Evolutionary conservation across 768 basidiomycete genomes (phyloP).

Genomic region (Tremella mesenterica): DNA sequence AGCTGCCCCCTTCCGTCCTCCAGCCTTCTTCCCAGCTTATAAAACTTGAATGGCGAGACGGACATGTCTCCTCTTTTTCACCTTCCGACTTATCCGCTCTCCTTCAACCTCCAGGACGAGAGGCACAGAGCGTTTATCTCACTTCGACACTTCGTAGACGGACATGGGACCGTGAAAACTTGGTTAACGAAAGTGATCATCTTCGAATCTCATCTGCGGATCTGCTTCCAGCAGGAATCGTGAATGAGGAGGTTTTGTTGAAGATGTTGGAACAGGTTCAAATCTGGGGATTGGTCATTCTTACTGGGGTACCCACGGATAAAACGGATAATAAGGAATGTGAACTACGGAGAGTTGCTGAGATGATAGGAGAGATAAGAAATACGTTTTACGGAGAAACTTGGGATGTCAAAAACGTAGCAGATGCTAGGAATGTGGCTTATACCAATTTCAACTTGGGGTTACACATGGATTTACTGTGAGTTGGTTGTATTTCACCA

Average conservation of each 20-base stretch:
- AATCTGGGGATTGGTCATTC: conserved; percentile 64
- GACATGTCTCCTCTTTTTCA: conserved; percentile 3
- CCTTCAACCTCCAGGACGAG: neutral
- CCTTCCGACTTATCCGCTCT: conserved; percentile 54
- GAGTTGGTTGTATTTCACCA: no score
- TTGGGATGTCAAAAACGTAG: conserved; percentile 76
- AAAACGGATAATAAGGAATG: conserved; percentile 57
- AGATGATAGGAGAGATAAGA: conserved; percentile 64
- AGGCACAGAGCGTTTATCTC: conserved; percentile 34
- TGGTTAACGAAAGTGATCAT: conserved; percentile 45
- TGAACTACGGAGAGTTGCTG: conserved; percentile 60
- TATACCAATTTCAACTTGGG: conserved; percentile 86
- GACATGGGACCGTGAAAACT: conserved; percentile 49
- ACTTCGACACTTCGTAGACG: conserved; percentile 48
- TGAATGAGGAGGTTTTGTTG: conserved; percentile 48
- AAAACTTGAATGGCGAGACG: conserved; percentile 3
- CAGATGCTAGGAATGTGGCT: conserved; percentile 77
- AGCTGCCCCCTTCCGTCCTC: neutral
- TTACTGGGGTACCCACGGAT: conserved; percentile 59
- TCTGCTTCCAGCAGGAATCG: conserved; percentile 45
- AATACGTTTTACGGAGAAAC: conserved; percentile 80
- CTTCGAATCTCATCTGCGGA: conserved; percentile 55
- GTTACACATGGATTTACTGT: conserved; percentile 87
- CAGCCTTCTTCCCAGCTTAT: neutral
- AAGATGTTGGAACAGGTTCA: conserved; percentile 60